Percentiles rank a stretch among this genome's conserved stretches.
These are phyloP conservation scores for Hyphopichia khmerensis DNA, from an alignment of 1,139 yeast genomes.

Conservation along the genomic window DNA sequence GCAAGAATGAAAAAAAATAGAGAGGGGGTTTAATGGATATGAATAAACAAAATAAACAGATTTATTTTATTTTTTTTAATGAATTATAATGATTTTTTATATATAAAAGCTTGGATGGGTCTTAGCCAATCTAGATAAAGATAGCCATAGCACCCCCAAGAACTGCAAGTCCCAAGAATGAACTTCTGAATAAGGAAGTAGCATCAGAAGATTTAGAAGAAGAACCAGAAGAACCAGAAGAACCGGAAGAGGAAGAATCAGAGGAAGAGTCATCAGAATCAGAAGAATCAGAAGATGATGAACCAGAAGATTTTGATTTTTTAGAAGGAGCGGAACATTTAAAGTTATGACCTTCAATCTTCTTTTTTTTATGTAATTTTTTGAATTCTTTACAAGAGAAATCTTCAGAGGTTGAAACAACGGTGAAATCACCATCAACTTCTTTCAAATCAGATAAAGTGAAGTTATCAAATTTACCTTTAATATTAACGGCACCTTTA, in stretches of 20 bases:
- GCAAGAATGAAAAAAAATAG: no score
- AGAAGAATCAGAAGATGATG: conserved; percentile 6
- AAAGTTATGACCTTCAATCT: conserved; percentile 47
- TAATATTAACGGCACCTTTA: conserved; percentile 44
- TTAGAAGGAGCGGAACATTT: conserved; percentile 38
- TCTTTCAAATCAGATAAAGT: conserved; percentile 36
- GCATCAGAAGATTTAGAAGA: conserved; percentile 14
- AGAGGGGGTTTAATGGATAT: no score
- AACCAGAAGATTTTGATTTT: conserved; percentile 14
- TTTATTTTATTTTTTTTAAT: no score
- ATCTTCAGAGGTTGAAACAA: conserved; percentile 36
- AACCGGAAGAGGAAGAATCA: conserved; percentile 4
- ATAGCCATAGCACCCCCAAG: conserved; percentile 22
- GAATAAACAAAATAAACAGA: no score
- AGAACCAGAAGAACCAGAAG: conserved; percentile 11
- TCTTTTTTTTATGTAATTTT: conserved; percentile 28
- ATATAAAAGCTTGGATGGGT: not conserved
- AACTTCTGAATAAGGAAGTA: conserved; percentile 13
- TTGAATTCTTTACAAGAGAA: conserved; percentile 40
- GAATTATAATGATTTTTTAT: no score
- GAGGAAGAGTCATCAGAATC: conserved; percentile 8
- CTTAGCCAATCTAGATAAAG: conserved; percentile 11
- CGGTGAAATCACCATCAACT: conserved; percentile 46
- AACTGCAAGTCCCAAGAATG: conserved; percentile 15
- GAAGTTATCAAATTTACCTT: conserved; percentile 41